These are phyloP conservation scores for Phytophthora sp. DNA, from an alignment of 352 stramenopile species.

Conservation along the genomic window DNA sequence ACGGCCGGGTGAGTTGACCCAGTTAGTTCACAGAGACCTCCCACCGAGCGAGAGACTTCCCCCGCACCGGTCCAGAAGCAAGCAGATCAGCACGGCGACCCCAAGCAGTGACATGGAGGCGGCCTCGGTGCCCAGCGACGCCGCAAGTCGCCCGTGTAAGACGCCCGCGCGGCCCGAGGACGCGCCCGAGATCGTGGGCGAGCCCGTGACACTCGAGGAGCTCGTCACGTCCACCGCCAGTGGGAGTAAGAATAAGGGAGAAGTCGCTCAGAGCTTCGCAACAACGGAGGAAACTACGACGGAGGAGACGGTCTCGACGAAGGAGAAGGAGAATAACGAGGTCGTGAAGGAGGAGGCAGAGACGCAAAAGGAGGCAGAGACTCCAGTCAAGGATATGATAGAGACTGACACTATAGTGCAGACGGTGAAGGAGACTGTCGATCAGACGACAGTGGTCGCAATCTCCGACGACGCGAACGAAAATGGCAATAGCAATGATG, in stretches of 20 bases:
- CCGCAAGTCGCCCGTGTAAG: conserved; percentile 28
- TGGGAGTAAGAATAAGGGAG: conserved; percentile 2
- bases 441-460: conserved; percentile 13
- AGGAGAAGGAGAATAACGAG: conserved; percentile 10
- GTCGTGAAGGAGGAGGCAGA: background rate
- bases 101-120: conserved; percentile 33
- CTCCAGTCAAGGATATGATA: too few relatives aligned
- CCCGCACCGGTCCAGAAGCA: conserved; percentile 8
- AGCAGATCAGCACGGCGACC: conserved; percentile 26
- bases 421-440: background rate
- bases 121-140: conserved; percentile 23
- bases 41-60: conserved; percentile 6
- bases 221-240: conserved; percentile 11
- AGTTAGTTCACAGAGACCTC: conserved; percentile 8
- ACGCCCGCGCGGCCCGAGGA: conserved; percentile 29
- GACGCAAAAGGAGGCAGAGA: background rate
- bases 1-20: background rate
- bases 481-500: background rate
- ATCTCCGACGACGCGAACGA: conserved; percentile 22
- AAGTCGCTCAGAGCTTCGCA: background rate
- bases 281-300: background rate
- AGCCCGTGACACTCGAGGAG: conserved; percentile 41
- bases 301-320: background rate
- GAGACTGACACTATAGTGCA: background rate
- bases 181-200: conserved; percentile 36